phyloP scores from a whole-genome alignment of 768 basidiomycete species.

The Plicaturopsis crispa region DNA sequence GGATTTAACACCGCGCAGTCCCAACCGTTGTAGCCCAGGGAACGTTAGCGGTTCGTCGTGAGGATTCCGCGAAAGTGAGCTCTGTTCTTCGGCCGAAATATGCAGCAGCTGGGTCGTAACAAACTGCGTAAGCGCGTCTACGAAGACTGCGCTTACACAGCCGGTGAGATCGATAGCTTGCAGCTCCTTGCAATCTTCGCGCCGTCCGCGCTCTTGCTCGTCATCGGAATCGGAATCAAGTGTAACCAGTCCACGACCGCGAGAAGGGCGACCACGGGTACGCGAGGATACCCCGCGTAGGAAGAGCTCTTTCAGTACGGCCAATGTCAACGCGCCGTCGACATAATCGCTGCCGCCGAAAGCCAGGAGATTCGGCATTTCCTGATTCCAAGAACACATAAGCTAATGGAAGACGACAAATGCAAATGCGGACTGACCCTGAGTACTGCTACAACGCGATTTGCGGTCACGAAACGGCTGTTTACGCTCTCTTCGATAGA shows the following conservation, averaged over 20 bases:
- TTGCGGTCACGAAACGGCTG: constrained; percentile 89
- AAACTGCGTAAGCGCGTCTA: constrained; percentile 78
- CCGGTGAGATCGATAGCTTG: constrained; percentile 92
- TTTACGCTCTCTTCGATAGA: constrained; percentile 85
- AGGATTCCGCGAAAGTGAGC: no score
- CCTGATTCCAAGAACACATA: no score
- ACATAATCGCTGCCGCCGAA: constrained; percentile 99
- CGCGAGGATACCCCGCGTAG: constrained; percentile 74
- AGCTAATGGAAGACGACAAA: no score
- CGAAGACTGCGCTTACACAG: constrained; percentile 88
- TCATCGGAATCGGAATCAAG: constrained; percentile 52
- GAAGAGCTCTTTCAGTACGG: constrained; percentile 85
- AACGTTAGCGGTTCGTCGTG: constrained; percentile 49
- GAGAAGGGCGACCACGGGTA: constrained; percentile 58
- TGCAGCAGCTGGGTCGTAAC: constrained; percentile 57
- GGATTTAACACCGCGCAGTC: constrained; percentile 77
- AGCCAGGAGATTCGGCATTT: constrained; percentile 76
- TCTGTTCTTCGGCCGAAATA: no score
- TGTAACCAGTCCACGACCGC: constrained; percentile 47
- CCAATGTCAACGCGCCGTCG: constrained; percentile 82
- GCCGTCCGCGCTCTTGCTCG: constrained; percentile 70
- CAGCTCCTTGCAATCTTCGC: constrained; percentile 66
- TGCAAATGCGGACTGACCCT: constrained; percentile 62
- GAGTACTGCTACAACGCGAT: constrained; percentile 69
- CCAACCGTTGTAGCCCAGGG: constrained; percentile 69